Evolutionary conservation across 1,284 basidiomycete species (phyloP).

Genomic region (Melampsora medusae): DNA sequence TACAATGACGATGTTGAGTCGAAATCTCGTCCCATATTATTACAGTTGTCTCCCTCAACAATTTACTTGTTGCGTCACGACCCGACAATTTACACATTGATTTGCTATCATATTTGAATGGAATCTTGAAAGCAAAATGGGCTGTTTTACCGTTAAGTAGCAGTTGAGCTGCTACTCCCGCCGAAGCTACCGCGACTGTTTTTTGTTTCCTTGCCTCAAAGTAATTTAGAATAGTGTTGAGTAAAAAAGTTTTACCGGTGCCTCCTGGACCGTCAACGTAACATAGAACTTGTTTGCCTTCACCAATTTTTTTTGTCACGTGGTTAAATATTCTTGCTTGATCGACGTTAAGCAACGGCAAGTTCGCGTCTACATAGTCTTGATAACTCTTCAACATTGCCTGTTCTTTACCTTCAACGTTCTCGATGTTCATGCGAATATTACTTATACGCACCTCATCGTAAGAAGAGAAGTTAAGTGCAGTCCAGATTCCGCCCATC

Average conservation of each 20-base stretch:
- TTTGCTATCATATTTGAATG: not conserved
- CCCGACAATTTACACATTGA: not conserved
- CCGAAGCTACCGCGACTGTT: not conserved
- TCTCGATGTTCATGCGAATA: too few relatives aligned
- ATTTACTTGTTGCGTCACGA: not conserved
- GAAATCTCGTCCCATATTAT: conserved; percentile 23
- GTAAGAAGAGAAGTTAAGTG: too few relatives aligned
- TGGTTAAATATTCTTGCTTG: too few relatives aligned
- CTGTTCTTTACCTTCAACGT: too few relatives aligned
- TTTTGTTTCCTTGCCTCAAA: not conserved
- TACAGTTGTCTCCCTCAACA: not conserved
- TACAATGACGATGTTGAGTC: not conserved
- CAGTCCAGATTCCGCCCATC: too few relatives aligned
- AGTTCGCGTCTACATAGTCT: too few relatives aligned
- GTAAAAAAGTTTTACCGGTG: conserved; percentile 8
- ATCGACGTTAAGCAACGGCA: too few relatives aligned
- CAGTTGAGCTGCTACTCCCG: not conserved
- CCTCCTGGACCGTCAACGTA: not conserved
- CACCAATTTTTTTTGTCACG: too few relatives aligned
- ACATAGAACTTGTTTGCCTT: too few relatives aligned
- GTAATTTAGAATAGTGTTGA: not conserved
- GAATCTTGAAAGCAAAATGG: not conserved
- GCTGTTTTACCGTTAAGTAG: conserved; percentile 1
- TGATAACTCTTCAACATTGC: too few relatives aligned
- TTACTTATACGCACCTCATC: too few relatives aligned